Evolutionary conservation across 2,329 filamentous ascomycete species (phyloP).

Genomic region (Hyphodiscus sp.): DNA sequence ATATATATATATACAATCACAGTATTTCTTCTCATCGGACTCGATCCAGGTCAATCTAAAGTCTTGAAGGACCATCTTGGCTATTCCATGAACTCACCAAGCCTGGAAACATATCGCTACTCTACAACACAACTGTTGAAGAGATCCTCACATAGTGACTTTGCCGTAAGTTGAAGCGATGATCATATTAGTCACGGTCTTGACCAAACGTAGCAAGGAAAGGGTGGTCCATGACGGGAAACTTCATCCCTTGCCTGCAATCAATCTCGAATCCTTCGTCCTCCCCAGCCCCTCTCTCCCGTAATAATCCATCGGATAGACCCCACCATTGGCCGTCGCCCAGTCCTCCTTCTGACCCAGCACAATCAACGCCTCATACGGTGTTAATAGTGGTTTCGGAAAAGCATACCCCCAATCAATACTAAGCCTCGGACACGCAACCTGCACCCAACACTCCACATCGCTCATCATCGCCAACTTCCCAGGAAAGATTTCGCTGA

Average conservation of each 20-base stretch:
- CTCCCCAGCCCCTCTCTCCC: slow-evolving; percentile 84
- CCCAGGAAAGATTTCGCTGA: slow-evolving; percentile 94
- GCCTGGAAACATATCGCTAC: too few species aligned
- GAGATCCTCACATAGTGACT: too few species aligned
- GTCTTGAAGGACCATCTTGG: too few species aligned
- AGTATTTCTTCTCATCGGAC: too few species aligned
- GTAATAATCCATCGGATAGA: slow-evolving; percentile 99
- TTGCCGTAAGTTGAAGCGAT: too few species aligned
- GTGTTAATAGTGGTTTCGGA: slow-evolving; percentile 77
- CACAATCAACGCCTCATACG: slow-evolving; percentile 92
- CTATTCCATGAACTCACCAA: too few species aligned
- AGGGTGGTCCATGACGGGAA: not conserved
- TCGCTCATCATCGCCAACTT: slow-evolving; percentile 91
- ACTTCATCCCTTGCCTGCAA: slow-evolving; percentile 17
- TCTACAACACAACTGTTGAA: too few species aligned
- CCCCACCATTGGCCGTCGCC: slow-evolving; percentile 52
- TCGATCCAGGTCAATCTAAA: too few species aligned
- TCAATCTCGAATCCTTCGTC: slow-evolving; percentile 43
- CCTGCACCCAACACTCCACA: slow-evolving; percentile 97
- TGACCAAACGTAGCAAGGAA: not conserved
- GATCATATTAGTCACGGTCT: too few species aligned
- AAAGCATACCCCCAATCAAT: slow-evolving; percentile 99
- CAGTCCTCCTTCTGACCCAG: slow-evolving; percentile 72
- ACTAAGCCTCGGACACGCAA: slow-evolving; percentile 91
- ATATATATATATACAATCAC: too few species aligned